Evolutionary conservation across 169 alveolate species (phyloP).

Genomic region (Babesia sp.): DNA sequence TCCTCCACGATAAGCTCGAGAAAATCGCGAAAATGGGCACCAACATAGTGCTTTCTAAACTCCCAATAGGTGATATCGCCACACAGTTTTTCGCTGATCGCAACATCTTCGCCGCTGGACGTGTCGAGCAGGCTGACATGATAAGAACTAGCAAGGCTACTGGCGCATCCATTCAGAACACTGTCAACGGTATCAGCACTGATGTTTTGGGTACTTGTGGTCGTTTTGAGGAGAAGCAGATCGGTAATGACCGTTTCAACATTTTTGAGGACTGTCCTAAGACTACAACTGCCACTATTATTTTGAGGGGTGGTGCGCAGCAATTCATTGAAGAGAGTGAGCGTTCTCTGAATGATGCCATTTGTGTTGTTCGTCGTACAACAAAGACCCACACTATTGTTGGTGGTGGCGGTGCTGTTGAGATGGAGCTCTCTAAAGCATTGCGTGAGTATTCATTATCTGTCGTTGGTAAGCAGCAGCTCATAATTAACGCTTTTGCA

Average conservation of each 20-base stretch:
- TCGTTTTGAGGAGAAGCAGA: constrained; percentile 93
- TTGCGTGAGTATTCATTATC: constrained; percentile 71
- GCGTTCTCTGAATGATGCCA: constrained; percentile 96
- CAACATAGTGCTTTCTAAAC: constrained; percentile 91
- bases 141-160: constrained; percentile 93
- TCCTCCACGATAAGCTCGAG: constrained; percentile 93
- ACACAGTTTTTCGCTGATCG: constrained; percentile 96
- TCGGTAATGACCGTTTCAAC: constrained; percentile 96
- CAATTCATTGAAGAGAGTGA: constrained; percentile 98
- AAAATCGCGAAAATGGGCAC: constrained; percentile 91
- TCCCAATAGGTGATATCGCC: constrained; percentile 99
- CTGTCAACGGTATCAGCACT: constrained; percentile 88
- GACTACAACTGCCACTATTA: constrained; percentile 91
- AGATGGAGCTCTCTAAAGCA: constrained; percentile 71
- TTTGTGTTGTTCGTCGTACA: constrained; percentile 94
- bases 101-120: constrained; percentile 95
- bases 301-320: constrained; percentile 98
- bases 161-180: constrained; percentile 93
- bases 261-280: constrained; percentile 91
- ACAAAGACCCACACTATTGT: constrained; percentile 88
- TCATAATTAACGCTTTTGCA: constrained; percentile 91
- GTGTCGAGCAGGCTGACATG: constrained; percentile 95
- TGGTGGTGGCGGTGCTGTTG: constrained; percentile 98
- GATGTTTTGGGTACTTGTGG: constrained; percentile 94
- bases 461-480: constrained; percentile 91